phyloP scores from a whole-genome alignment of 164 flowering plant genomes.

The Aristolochia californica region DNA sequence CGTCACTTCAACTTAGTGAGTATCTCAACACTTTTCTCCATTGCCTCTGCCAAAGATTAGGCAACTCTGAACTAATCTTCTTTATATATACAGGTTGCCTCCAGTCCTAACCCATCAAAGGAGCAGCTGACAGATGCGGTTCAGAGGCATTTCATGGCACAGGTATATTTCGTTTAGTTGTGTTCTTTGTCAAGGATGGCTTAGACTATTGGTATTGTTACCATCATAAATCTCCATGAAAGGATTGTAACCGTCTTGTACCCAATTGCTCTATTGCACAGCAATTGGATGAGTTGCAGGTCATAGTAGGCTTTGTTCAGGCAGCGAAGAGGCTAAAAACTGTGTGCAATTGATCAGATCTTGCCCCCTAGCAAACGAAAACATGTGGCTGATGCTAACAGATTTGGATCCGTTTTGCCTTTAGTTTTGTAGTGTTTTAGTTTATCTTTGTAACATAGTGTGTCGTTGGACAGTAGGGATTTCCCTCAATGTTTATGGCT shows the following conservation, averaged over 20 bases:
- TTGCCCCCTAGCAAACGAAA: neutral
- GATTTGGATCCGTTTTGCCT: neutral
- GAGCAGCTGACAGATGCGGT: constrained; percentile 82
- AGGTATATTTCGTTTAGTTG: constrained; percentile 33
- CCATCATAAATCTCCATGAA: neutral
- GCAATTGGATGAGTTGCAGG: constrained; percentile 98
- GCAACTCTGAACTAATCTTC: neutral
- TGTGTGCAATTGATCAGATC: constrained; percentile 45
- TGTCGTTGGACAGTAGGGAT: neutral
- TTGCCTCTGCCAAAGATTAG: neutral
- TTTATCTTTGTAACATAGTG: neutral
- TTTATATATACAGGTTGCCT: constrained; percentile 41
- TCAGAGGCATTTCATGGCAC: constrained; percentile 88
- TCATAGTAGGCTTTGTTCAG: constrained; percentile 73
- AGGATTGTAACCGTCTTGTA: constrained; percentile 3
- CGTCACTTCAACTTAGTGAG: constrained; percentile 93
- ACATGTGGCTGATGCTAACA: constrained; percentile 5
- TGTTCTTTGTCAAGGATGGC: no score
- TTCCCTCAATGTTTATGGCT: neutral
- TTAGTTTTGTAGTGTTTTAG: neutral
- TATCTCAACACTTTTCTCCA: neutral
- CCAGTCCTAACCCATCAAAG: constrained; percentile 73
- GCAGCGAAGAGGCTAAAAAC: constrained; percentile 83
- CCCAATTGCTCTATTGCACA: constrained; percentile 26
- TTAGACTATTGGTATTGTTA: no score